Percentiles rank a stretch among this genome's conserved stretches.
Conservation (phyloP, 768 basidiomycete genomes). For the Tricholomella constricta region DNA sequence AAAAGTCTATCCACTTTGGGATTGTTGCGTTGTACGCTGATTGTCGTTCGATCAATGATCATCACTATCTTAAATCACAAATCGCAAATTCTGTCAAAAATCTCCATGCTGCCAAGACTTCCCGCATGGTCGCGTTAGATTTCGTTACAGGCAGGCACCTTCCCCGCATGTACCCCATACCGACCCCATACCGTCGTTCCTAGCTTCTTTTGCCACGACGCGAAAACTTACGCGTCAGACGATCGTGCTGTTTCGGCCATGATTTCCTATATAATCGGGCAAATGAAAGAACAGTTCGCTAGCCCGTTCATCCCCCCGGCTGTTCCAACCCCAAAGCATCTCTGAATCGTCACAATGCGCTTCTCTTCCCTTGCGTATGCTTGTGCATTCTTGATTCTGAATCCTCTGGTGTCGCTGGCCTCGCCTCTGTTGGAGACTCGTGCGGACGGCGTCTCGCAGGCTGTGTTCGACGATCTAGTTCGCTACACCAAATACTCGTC, state of each 20-base stretch:
- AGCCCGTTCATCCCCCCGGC: too few relatives aligned
- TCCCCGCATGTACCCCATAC: neutral
- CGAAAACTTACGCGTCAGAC: too few relatives aligned
- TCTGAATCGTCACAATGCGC: neutral
- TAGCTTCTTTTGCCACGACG: neutral
- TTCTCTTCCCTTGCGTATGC: neutral
- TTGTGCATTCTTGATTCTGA: neutral
- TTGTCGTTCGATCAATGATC: too few relatives aligned
- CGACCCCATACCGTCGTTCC: neutral
- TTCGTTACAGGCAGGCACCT: neutral
- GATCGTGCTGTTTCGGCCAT: too few relatives aligned
- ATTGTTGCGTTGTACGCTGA: too few relatives aligned
- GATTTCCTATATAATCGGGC: too few relatives aligned
- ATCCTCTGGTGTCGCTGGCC: slow-evolving; percentile 4
- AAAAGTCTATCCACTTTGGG: too few relatives aligned
- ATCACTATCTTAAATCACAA: too few relatives aligned
- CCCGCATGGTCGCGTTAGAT: neutral
- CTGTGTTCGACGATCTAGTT: slow-evolving; percentile 43
- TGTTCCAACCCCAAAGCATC: neutral
- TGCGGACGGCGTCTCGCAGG: slow-evolving; percentile 32
- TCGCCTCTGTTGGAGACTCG: slow-evolving; percentile 21
- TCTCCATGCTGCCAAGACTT: neutral
- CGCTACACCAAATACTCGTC: slow-evolving; percentile 53
- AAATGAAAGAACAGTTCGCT: too few relatives aligned
- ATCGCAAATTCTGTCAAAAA: too few relatives aligned